Base-by-base conservation (phyloP, 1,284 basidiomycete genomes). In the Veloboletus limbatus region DNA sequence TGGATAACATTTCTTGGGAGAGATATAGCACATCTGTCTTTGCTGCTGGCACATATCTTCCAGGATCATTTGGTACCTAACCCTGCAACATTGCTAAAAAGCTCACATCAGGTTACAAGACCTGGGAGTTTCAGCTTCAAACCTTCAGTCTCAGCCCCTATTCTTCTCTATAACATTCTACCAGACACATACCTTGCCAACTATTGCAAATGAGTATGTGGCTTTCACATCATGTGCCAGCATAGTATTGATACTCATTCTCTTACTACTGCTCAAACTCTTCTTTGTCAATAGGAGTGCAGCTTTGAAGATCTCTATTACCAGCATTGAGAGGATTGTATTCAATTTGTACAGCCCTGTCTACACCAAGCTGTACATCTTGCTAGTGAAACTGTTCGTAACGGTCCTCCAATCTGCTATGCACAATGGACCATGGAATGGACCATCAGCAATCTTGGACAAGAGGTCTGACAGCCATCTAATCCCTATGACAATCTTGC, bases 381-480 rank as follows among this genome's bases (percentile, higher is more conserved):
- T 1, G 25, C 24, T 5, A 21, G 27, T 0, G 37, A 50, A 7
- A 16, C 40, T 0, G 5, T 50, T 24, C 40, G 33, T 5, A 50
- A 50, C n/a, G 45, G 40, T 0, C 45, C 48, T 0, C 27, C 35
- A 0, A 54, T 54, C 8, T 54, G 53, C 3, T 48, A 46, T 9
- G 44, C 45, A 0, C 54, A 55, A 11, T 55, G 54, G 50, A 53
- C 42, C 0, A 55, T 55, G 37, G 54, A 55, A 6, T 0, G 30
- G 0, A 54, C 48, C 0, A 54, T 54, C 3, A 43, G 53, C 0
- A 54, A 54, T 4, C 11, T 54, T 1, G 21, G 34, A 0, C 46
- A 52, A 6, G 21, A 55, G 14, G 52, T 54, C 0, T n/a, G 3
- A 4, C 41, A 35, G 11, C 33, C 32, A 3, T 43, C 41, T 1